These are phyloP conservation scores for Vicia faba DNA, from an alignment of 306 rosid species.

Conservation along the genomic window DNA sequence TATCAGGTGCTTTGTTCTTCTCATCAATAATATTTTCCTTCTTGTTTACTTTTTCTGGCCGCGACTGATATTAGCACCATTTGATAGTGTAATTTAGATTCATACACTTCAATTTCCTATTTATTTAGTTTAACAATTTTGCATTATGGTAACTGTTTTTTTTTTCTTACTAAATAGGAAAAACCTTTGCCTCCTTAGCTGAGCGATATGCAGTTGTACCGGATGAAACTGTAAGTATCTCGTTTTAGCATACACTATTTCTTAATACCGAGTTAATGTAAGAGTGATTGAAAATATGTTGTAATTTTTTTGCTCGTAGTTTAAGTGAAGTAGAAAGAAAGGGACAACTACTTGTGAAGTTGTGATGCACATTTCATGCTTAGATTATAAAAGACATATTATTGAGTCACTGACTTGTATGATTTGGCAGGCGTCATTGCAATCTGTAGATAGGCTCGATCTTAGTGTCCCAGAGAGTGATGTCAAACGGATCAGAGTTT, in stretches of 20 bases:
- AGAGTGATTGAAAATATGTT: slow-evolving; percentile 11
- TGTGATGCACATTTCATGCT: slow-evolving; percentile 14
- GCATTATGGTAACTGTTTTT: slow-evolving; percentile 6
- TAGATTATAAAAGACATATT: not conserved
- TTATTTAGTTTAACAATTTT: slow-evolving; percentile 5
- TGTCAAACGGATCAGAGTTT: slow-evolving; percentile 59
- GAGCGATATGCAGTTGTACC: slow-evolving; percentile 97
- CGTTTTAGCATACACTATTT: slow-evolving; percentile 8
- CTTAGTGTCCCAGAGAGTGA: slow-evolving; percentile 75
- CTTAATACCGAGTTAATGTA: not conserved
- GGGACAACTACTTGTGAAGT: not conserved
- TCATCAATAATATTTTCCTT: slow-evolving; percentile 13
- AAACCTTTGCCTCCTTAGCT: slow-evolving; percentile 62
- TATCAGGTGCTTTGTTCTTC: slow-evolving; percentile 62
- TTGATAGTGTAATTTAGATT: slow-evolving; percentile 9
- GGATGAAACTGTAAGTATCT: slow-evolving; percentile 78
- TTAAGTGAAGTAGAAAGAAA: slow-evolving; percentile 18
- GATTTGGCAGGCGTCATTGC: slow-evolving; percentile 67
- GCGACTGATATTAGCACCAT: not conserved
- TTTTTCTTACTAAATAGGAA: slow-evolving; percentile 50
- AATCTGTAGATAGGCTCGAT: slow-evolving; percentile 60
- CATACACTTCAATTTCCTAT: not conserved
- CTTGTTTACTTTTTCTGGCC: not conserved
- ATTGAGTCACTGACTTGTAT: slow-evolving; percentile 26
- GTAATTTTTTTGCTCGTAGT: slow-evolving; percentile 19